These are phyloP conservation scores for Tuber magnatum DNA, from an alignment of 495 filamentous ascomycete species.

Conservation along the genomic window DNA sequence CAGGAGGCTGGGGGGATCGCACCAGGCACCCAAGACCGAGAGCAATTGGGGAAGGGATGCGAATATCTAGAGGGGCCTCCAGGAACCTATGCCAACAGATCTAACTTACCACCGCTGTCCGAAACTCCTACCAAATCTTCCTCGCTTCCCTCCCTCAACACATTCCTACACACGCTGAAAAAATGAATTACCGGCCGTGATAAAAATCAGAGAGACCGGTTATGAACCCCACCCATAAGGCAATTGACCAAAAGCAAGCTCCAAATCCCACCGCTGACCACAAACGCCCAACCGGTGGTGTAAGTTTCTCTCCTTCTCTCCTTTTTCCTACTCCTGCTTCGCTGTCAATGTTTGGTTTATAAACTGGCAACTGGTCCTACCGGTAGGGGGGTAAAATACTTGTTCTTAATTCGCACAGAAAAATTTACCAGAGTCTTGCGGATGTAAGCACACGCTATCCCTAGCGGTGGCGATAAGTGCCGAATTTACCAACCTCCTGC, in stretches of 20 bases:
- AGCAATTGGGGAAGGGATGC: background rate
- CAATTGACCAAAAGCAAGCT: too few relatives aligned
- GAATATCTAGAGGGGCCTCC: background rate
- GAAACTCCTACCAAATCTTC: background rate
- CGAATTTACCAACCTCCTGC: background rate
- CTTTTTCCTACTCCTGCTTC: background rate
- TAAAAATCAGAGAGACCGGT: background rate
- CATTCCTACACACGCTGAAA: background rate
- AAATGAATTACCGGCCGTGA: background rate
- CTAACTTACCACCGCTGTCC: background rate
- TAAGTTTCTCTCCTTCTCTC: background rate
- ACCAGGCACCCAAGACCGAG: background rate
- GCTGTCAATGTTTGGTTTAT: background rate
- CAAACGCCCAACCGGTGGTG: background rate
- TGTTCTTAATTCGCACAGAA: background rate
- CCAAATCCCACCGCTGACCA: background rate
- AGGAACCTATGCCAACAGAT: background rate
- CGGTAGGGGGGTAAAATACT: background rate
- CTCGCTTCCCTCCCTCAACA: background rate
- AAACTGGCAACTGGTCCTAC: background rate
- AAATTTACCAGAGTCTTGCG: background rate
- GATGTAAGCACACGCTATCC: background rate
- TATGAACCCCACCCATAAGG: background rate
- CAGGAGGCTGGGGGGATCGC: background rate
- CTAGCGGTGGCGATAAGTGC: background rate